Percentiles rank a stretch among this genome's conserved stretches.
phyloP scores from a whole-genome alignment of 805 yeast genomes.

The Ogataea zsoltii region DNA sequence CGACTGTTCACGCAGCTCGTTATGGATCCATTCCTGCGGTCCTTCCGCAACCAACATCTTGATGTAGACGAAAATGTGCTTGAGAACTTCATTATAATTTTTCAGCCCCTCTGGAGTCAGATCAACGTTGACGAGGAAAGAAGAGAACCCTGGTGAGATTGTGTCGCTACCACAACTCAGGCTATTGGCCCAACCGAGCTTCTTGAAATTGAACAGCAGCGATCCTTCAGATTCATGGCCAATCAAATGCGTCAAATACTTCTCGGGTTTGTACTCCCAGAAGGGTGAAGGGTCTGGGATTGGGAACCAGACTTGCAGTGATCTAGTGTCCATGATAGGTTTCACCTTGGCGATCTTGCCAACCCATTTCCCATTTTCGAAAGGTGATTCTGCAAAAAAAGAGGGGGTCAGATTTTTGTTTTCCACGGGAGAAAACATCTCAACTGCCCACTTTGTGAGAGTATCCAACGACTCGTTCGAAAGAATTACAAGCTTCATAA shows the following conservation, averaged over 20 bases:
- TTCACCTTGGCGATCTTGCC: constrained; percentile 61
- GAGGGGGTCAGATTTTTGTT: constrained; percentile 50
- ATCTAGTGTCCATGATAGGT: constrained; percentile 80
- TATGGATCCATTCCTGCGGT: constrained; percentile 77
- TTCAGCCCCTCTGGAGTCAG: constrained; percentile 72
- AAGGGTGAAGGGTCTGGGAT: constrained; percentile 71
- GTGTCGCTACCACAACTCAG: constrained; percentile 72
- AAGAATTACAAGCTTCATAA: constrained; percentile 83
- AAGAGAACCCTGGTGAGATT: constrained; percentile 64
- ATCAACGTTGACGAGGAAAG: constrained; percentile 70
- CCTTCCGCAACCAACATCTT: constrained; percentile 54
- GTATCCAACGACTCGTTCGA: constrained; percentile 80
- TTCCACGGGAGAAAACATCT: constrained; percentile 62
- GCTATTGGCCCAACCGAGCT: constrained; percentile 75
- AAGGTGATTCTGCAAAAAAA: constrained; percentile 48
- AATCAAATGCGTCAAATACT: constrained; percentile 73
- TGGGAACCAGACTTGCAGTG: constrained; percentile 64
- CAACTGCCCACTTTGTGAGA: constrained; percentile 68
- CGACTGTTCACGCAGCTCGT: constrained; percentile 72
- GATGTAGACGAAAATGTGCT: constrained; percentile 70
- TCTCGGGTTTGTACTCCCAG: constrained; percentile 71
- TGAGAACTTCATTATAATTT: constrained; percentile 61
- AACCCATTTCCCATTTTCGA: constrained; percentile 47
- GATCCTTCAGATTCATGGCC: constrained; percentile 96
- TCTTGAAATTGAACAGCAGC: constrained; percentile 65